Evolutionary conservation across 306 rosid species (phyloP).

Genomic region (Cyamopsis tetragonoloba): DNA sequence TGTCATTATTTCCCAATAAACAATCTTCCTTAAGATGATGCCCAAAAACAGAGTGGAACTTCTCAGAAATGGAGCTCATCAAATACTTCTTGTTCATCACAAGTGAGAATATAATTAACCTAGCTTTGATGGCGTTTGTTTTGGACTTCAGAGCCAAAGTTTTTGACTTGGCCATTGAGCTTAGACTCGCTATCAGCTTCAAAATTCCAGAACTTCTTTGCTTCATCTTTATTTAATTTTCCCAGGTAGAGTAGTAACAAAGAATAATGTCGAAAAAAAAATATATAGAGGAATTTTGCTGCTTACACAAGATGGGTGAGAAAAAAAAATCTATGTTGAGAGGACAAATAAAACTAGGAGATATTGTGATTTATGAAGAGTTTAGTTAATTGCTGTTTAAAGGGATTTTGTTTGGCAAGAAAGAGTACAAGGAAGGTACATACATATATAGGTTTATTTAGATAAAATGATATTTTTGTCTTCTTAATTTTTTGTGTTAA

Average conservation of each 20-base stretch:
- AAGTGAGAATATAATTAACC: slow-evolving; percentile 46
- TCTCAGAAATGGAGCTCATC: slow-evolving; percentile 42
- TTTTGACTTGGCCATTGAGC: slow-evolving; percentile 43
- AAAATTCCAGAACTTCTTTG: slow-evolving; percentile 28
- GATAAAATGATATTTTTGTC: too few species aligned
- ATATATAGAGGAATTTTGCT: not conserved
- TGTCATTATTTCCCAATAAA: not conserved
- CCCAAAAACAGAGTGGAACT: slow-evolving; percentile 36
- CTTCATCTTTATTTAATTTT: too few species aligned
- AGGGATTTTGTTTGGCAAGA: slow-evolving; percentile 4
- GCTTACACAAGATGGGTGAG: not conserved
- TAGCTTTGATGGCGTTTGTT: slow-evolving; percentile 41
- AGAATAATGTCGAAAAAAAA: too few species aligned
- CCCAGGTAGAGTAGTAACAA: too few species aligned
- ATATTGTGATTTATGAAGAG: not conserved
- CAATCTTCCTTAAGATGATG: slow-evolving; percentile 18
- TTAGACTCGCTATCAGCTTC: slow-evolving; percentile 33
- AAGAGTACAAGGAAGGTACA: not conserved
- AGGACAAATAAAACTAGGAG: not conserved
- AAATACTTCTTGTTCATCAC: slow-evolving; percentile 39
- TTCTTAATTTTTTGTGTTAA: too few species aligned
- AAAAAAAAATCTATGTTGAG: not conserved
- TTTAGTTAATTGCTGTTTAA: not conserved
- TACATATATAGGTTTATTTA: slow-evolving; percentile 16
- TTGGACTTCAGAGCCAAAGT: slow-evolving; percentile 40